phyloP scores from a whole-genome alignment of 2,329 filamentous ascomycete species.

The Pseudonectria buxi region DNA sequence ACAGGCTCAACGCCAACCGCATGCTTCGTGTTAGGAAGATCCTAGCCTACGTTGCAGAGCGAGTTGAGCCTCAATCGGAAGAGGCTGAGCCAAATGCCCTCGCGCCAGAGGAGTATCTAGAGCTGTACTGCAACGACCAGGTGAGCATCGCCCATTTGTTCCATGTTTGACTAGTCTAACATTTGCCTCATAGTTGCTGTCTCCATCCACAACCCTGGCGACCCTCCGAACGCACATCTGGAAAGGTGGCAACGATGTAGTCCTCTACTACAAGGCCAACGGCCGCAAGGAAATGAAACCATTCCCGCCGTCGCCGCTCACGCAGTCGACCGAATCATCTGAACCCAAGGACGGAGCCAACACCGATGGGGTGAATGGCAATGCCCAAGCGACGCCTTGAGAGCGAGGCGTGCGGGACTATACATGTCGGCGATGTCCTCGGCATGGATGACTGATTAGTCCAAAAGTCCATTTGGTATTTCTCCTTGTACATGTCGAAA shows the following conservation, averaged over 20 bases:
- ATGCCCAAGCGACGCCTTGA: conserved; percentile 4
- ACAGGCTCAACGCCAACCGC: conserved; percentile 88
- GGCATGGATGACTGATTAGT: too few species aligned
- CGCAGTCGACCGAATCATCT: conserved; percentile 14
- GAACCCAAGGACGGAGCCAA: conserved; percentile 11
- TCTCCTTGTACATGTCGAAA: conserved; percentile 8
- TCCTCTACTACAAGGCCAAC: conserved; percentile 86
- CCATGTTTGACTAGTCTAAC: conserved; percentile 5
- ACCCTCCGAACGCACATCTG: conserved; percentile 88
- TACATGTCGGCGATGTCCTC: too few species aligned
- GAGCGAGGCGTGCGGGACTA: neutral
- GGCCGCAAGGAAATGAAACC: conserved; percentile 62
- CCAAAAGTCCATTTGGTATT: neutral
- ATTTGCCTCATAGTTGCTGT: conserved; percentile 48
- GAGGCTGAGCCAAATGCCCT: conserved; percentile 53
- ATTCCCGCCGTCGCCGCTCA: conserved; percentile 16
- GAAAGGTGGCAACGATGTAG: conserved; percentile 89
- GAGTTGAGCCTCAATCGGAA: conserved; percentile 68
- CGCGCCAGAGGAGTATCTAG: conserved; percentile 85
- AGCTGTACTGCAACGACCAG: conserved; percentile 90
- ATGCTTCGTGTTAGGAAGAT: conserved; percentile 97
- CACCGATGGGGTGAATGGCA: conserved; percentile 11
- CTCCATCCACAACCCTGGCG: conserved; percentile 83
- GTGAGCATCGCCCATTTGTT: conserved; percentile 43
- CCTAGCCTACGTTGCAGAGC: conserved; percentile 81